Base-by-base conservation (phyloP, 2,329 filamentous ascomycete genomes). In the Phymatotrichopsis omnivora region DNA sequence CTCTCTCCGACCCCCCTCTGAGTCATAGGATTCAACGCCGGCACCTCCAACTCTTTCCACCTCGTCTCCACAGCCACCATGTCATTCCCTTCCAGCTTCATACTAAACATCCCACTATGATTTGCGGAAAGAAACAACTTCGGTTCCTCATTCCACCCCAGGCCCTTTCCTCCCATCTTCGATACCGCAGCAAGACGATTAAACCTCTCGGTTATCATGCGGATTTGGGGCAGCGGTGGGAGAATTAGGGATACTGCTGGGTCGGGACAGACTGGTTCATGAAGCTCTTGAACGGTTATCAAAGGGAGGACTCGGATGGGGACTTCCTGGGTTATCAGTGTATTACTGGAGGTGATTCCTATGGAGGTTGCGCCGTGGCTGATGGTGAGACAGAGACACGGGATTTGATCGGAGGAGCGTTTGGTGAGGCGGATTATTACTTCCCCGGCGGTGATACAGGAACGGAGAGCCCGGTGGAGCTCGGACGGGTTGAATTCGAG, bases 241-340 rank as follows among this genome's bases (percentile, higher is more conserved):
- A 98, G 72, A 42, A 86, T 78, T 60, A 98, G 93, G 65, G 96
- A 83, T 2, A 95, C 87, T 59, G 96, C 91, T 29, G 89, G 85
- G 57, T 94, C 86, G 48, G 85, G 80, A 48, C 87, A 85, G 50
- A 80, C 78, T 11, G 91, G 91, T 66, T 98, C 89, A 67, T 93
- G 85, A 52, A 96, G 78, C n/a, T 79, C 82, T 59, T 91, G 83
- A n/a, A 96, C 85, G 0, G 77, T 81, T 41, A 82, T 76, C 2
- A 84, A 79, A 47, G 84, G 78, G 7, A 98, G 74, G 1, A 98
- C 86, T 14, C 87, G 80, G 32, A 96, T 82, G n/a, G 91, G 91
- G 29, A 98, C 82, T 64, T 96, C 86, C 61, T 98, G 91, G 1
- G 86, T 94, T 59, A 98, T 82, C 57, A 93, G 65, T 35, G 69